Conservation (phyloP, 2,329 filamentous ascomycete species). For the Ophiostoma ulmi region DNA sequence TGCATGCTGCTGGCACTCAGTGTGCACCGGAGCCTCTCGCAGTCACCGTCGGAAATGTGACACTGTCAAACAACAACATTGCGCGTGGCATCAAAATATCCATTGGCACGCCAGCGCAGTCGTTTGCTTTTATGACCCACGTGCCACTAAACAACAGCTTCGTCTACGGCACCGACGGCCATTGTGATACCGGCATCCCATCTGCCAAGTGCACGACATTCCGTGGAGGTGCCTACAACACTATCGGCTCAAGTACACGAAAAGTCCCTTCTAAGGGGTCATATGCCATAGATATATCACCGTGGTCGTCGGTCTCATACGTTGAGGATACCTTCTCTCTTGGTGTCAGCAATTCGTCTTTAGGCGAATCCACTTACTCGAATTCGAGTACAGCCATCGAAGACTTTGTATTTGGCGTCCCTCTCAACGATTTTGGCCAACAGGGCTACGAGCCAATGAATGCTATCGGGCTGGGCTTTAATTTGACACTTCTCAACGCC, state of each 20-base stretch:
- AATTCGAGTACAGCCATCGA: not conserved
- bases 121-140: not conserved
- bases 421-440: not conserved
- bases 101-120: not conserved
- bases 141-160: not conserved
- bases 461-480: not conserved
- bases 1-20: not conserved
- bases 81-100: slow-evolving; percentile 12
- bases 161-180: not conserved
- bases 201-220: not conserved
- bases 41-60: slow-evolving; percentile 18
- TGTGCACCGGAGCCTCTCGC: slow-evolving; percentile 15
- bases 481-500: not conserved
- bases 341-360: not conserved
- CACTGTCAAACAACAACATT: slow-evolving; percentile 17
- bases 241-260: not conserved
- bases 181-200: not conserved
- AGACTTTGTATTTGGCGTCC: not conserved
- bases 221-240: not conserved
- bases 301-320: not conserved
- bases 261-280: not conserved
- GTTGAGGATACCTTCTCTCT: not conserved
- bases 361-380: fast-evolving
- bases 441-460: not conserved
- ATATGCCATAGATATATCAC: not conserved